phyloP scores from a whole-genome alignment of 2,329 filamentous ascomycete species.

The Neofusicoccum umdonicola region DNA sequence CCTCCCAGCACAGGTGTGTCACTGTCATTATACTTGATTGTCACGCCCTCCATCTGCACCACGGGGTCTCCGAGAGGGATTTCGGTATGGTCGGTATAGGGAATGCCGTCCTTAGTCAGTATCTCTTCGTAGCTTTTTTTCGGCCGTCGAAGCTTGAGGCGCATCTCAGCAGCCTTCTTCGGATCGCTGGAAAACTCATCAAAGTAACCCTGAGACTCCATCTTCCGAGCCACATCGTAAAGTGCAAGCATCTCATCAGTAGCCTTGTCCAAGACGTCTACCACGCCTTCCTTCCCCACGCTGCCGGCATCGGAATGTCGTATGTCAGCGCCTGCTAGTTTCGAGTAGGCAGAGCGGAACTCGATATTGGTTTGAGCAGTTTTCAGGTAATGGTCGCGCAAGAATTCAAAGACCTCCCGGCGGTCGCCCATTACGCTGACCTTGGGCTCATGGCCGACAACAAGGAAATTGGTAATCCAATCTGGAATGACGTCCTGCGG shows the following conservation, averaged over 20 bases:
- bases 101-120: not conserved
- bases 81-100: not conserved
- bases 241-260: slow-evolving; percentile 25
- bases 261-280: slow-evolving; percentile 29
- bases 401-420: slow-evolving; percentile 56
- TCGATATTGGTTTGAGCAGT: slow-evolving; percentile 2
- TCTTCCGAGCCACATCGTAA: slow-evolving; percentile 13
- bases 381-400: slow-evolving; percentile 28
- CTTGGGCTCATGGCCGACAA: slow-evolving; percentile 66
- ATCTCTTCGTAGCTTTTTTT: not conserved
- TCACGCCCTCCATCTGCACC: slow-evolving; percentile 83
- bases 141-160: not conserved
- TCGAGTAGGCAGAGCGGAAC: not conserved
- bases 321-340: not conserved
- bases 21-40: slow-evolving; percentile 75
- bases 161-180: not conserved
- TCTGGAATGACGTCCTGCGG: slow-evolving; percentile 84
- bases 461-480: slow-evolving; percentile 85
- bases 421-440: slow-evolving; percentile 66
- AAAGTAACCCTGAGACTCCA: slow-evolving; percentile 7
- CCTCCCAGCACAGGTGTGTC: slow-evolving; percentile 66
- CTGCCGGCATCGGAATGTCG: slow-evolving; percentile 16
- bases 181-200: not conserved
- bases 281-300: slow-evolving; percentile 26
- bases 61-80: slow-evolving; percentile 61